Base-by-base conservation (phyloP, 441 rosid genomes). In the Euphorbia celastroides region DNA sequence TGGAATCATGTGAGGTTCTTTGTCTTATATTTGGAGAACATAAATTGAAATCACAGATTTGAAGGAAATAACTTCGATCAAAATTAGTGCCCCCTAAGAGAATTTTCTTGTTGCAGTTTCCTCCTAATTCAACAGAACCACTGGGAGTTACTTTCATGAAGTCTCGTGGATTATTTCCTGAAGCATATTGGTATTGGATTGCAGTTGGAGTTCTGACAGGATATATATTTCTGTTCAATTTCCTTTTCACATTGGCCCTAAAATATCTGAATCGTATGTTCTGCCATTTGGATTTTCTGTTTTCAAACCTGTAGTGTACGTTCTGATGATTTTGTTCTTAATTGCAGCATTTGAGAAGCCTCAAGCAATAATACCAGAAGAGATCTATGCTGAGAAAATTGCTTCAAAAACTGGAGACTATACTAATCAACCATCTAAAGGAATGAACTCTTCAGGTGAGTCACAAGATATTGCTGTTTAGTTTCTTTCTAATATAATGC, bases 181-280 rank as follows among this genome's bases (percentile, higher is more conserved):
- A 85, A 58, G 88, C 95, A 27, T 73, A 71, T 70, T 89, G 96
- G 96, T 88, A 92, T 71, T 92, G 98, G 98, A 83, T 90, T 34
- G 95, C 88, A 68, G 70, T 79, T 26, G 93, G 87, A 51, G 92
- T 92, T 64, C 65, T 73, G 72, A 78, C 82, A 25, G 96, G 90
- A 72, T 85, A 73, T 64, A 62, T 77, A 41, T 57, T 84, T 68
- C 68, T 90, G 4, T 88, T 85, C 75, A 92, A 92, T 73, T 78
- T 83, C 68, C 83, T 83, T 64, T 92, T 84, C 79, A 79, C 82
- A 27, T 10, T 88, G 64, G 89, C 96, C 27, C 79, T 92, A 2
- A 79, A 80, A 50, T 90, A 79, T 74, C 82, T 92, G 6, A 71
- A 85, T 54, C 83, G 98, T 92, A 70, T 76, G 95, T 77, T 64